Percentiles rank a stretch among this genome's conserved stretches.
Evolutionary conservation across 495 filamentous ascomycete species (phyloP).

Genomic region (Tuber microsphaerosporum): DNA sequence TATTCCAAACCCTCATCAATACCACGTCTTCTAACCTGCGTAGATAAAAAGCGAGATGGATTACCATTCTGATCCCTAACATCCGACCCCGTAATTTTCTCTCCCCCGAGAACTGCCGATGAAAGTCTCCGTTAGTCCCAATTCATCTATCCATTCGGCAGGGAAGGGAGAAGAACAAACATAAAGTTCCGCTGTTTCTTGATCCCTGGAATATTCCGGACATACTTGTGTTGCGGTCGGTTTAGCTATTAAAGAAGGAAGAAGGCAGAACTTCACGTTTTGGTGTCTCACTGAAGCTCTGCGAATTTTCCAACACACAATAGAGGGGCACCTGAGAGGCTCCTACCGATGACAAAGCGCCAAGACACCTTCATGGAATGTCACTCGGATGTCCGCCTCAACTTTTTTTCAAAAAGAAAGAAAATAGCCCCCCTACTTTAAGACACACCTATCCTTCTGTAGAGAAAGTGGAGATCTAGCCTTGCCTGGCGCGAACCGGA

Average conservation of each 20-base stretch:
- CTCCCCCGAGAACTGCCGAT: slow-evolving; percentile 70
- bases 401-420: too few species aligned
- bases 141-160: slow-evolving; percentile 3
- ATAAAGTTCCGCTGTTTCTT: slow-evolving; percentile 78
- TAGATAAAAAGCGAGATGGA: slow-evolving; percentile 29
- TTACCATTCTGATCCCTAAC: slow-evolving; percentile 92
- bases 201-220: slow-evolving; percentile 82
- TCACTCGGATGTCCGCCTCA: not conserved
- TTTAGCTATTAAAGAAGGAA: not conserved
- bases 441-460: too few species aligned
- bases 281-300: not conserved
- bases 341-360: not conserved
- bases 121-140: slow-evolving; percentile 20
- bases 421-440: too few species aligned
- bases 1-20: slow-evolving; percentile 41
- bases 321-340: not conserved
- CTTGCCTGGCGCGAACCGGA: too few species aligned
- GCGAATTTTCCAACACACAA: not conserved
- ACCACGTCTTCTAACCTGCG: not conserved
- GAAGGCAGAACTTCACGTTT: not conserved
- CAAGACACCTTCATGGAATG: not conserved
- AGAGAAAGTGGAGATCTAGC: too few species aligned
- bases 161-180: slow-evolving; percentile 45
- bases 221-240: slow-evolving; percentile 49
- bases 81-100: slow-evolving; percentile 91